Conservation (phyloP, 192 early-diverging fungal genomes). For the Martensiomyces pterosporus region DNA sequence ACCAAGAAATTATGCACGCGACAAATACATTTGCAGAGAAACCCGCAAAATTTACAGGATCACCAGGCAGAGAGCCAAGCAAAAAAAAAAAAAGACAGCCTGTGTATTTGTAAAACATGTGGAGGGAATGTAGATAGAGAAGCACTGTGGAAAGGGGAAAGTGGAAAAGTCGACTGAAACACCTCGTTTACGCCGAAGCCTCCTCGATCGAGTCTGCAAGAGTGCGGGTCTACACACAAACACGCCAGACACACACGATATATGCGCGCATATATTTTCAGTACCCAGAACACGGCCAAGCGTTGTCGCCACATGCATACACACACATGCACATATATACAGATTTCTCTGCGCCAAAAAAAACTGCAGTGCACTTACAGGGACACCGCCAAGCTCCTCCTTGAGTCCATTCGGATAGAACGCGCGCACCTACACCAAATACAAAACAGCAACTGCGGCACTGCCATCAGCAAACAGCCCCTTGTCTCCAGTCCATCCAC, state of each 20-base stretch:
- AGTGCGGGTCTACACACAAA: constrained; percentile 31
- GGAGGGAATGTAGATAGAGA: too few species aligned
- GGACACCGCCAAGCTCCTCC: constrained; percentile 56
- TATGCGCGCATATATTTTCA: too few species aligned
- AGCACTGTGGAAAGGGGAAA: too few species aligned
- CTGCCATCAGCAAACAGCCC: too few species aligned
- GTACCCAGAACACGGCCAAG: too few species aligned
- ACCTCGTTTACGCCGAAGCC: constrained; percentile 9
- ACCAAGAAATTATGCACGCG: too few species aligned
- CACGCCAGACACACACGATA: too few species aligned
- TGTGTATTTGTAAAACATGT: too few species aligned
- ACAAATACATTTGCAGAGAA: background rate
- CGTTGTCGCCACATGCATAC: too few species aligned
- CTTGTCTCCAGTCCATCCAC: constrained; percentile 1
- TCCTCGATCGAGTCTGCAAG: constrained; percentile 29
- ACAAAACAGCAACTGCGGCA: background rate
- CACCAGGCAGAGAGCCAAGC: too few species aligned
- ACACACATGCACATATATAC: too few species aligned
- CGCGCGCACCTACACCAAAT: constrained; percentile 43
- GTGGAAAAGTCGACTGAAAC: background rate
- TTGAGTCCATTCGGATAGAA: constrained; percentile 67
- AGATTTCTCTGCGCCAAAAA: background rate
- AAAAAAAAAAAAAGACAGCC: too few species aligned
- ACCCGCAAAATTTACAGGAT: background rate
- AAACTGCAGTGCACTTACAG: constrained; percentile 11